Evolutionary conservation across 202 grass and related monocot species (phyloP).

Genomic region (Miscanthus sacchariflorus): DNA sequence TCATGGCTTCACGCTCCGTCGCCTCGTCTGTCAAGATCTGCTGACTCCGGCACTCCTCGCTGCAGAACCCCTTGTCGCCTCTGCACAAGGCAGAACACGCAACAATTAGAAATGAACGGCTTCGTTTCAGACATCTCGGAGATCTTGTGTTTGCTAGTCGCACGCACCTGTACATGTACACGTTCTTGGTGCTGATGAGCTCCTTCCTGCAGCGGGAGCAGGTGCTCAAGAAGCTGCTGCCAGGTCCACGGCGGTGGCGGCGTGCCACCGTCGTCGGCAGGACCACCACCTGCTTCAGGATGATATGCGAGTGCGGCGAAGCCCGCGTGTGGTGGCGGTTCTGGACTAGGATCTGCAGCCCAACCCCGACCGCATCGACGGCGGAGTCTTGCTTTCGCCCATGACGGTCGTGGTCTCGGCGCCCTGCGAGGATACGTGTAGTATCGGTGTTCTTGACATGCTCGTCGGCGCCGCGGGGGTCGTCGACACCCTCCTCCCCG

Average conservation of each 20-base stretch:
- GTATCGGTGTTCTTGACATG: background rate
- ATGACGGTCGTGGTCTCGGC: background rate
- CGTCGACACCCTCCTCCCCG: conserved; percentile 52
- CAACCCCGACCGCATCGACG: conserved; percentile 27
- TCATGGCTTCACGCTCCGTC: conserved; percentile 43
- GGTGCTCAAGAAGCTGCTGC: conserved; percentile 42
- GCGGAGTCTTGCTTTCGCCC: conserved; percentile 13
- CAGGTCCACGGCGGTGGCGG: background rate
- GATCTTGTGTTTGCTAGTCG: background rate
- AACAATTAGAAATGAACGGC: background rate
- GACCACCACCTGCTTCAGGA: conserved; percentile 38
- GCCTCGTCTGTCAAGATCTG: conserved; percentile 59
- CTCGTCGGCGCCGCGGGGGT: background rate
- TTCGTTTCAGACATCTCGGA: background rate
- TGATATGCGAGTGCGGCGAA: conserved; percentile 35
- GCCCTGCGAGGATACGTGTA: background rate
- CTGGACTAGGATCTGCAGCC: conserved; percentile 59
- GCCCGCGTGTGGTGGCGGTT: background rate
- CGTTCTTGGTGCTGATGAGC: conserved; percentile 53
- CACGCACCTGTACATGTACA: conserved; percentile 77
- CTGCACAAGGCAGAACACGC: conserved; percentile 16
- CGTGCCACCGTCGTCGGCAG: background rate
- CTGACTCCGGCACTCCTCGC: conserved; percentile 58
- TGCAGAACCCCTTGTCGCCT: conserved; percentile 70
- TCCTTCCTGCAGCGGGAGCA: conserved; percentile 58